These are phyloP conservation scores for Bothriochloa decipiens DNA, from an alignment of 176 grass and related monocot species.

Conservation along the genomic window DNA sequence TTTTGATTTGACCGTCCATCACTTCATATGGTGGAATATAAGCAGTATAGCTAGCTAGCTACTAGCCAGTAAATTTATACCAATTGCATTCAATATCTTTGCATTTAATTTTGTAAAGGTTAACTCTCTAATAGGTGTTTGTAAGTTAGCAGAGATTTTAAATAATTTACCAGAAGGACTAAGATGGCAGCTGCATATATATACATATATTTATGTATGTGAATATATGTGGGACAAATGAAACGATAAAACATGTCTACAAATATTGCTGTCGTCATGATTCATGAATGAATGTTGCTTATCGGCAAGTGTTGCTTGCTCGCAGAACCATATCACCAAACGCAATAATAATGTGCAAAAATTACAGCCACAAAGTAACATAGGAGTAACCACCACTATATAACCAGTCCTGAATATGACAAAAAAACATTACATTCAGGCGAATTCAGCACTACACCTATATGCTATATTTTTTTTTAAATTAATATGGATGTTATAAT, in stretches of 20 bases:
- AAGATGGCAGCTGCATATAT: too few species aligned
- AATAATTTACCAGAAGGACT: too few species aligned
- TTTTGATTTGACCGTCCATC: not conserved
- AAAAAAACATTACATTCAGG: not conserved
- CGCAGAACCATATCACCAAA: not conserved
- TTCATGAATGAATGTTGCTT: slow-evolving; percentile 38
- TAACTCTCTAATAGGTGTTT: slow-evolving; percentile 9
- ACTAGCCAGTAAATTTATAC: too few species aligned
- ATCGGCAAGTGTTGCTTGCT: slow-evolving; percentile 45
- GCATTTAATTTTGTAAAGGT: not conserved
- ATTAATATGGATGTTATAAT: too few species aligned
- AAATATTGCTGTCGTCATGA: too few species aligned
- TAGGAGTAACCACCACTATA: not conserved
- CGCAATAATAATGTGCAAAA: not conserved
- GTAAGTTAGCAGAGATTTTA: not conserved
- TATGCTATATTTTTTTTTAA: too few species aligned
- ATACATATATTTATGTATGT: too few species aligned
- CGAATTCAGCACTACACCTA: too few species aligned
- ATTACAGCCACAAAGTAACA: not conserved
- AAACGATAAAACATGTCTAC: not conserved
- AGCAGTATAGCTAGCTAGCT: not conserved
- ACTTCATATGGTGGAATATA: not conserved
- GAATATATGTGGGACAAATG: not conserved
- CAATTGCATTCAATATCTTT: too few species aligned
- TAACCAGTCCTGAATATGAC: not conserved